Evolutionary conservation across 371 early-diverging fungal species (phyloP).

Genomic region (Mortierella sp.): DNA sequence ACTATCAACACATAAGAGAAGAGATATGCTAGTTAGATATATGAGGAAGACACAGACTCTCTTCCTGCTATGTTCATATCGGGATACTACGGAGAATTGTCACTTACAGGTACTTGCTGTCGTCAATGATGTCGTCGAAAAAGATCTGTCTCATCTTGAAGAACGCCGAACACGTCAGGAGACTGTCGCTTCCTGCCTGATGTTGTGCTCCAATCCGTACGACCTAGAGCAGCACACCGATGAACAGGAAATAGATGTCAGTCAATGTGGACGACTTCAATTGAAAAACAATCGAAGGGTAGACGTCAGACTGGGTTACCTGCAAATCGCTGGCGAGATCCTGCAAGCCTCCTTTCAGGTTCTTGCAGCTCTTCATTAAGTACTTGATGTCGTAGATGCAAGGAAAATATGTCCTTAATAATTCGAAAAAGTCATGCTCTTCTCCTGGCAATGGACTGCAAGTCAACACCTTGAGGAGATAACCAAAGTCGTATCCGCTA

Average conservation of each 20-base stretch:
- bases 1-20: constrained; percentile 9
- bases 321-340: constrained; percentile 98
- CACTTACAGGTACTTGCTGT: constrained; percentile 87
- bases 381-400: constrained; percentile 99
- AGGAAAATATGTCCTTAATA: constrained; percentile 96
- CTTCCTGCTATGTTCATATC: neutral
- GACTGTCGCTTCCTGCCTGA: constrained; percentile 99
- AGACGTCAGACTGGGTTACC: constrained; percentile 60
- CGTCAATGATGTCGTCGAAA: constrained; percentile 96
- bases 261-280: neutral
- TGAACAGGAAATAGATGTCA: neutral
- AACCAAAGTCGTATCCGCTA: constrained; percentile 99
- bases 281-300: neutral
- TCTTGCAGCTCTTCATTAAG: constrained; percentile 96
- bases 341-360: constrained; percentile 98
- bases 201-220: constrained; percentile 98
- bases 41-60: neutral
- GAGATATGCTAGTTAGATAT: neutral
- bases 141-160: constrained; percentile 96
- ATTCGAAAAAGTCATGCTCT: constrained; percentile 95
- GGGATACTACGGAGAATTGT: too few relatives aligned
- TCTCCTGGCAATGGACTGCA: constrained; percentile 93
- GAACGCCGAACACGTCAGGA: constrained; percentile 96
- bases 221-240: constrained; percentile 63
- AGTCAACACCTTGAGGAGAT: constrained; percentile 96